A percentile compares a stretch with the other conserved stretches of the same genome.
These are phyloP conservation scores for Aureobasidium sp. DNA, from an alignment of 2,329 filamentous ascomycete genomes.

Conservation along the genomic window DNA sequence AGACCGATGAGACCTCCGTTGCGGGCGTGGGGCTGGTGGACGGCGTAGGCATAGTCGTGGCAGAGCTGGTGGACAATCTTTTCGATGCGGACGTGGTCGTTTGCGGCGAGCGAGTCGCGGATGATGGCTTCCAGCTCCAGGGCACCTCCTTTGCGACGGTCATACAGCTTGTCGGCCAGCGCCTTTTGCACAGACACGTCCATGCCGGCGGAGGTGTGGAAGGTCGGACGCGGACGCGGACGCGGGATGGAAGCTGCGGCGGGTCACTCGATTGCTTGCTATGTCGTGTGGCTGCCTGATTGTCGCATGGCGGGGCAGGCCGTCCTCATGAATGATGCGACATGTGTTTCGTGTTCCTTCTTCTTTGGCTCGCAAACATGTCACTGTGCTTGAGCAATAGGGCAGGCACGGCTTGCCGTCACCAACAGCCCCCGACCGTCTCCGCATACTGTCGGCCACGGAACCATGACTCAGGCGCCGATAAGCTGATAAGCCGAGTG, in stretches of 20 bases:
- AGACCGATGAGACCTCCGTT: constrained; percentile 95
- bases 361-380: not conserved
- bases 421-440: not conserved
- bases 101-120: constrained; percentile 68
- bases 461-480: not conserved
- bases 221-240: too few species aligned
- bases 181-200: constrained; percentile 83
- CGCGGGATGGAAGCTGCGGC: not conserved
- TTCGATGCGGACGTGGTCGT: constrained; percentile 73
- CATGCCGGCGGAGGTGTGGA: constrained; percentile 46
- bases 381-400: not conserved
- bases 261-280: not conserved
- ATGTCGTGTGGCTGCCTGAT: not conserved
- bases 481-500: not conserved
- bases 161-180: constrained; percentile 96
- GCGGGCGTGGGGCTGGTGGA: constrained; percentile 90
- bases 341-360: not conserved
- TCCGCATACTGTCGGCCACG: not conserved
- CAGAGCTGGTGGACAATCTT: constrained; percentile 93
- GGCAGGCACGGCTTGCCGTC: not conserved
- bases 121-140: constrained; percentile 93
- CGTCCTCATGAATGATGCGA: not conserved
- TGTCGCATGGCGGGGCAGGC: not conserved
- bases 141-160: constrained; percentile 93
- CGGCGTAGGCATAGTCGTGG: constrained; percentile 94